Conservation (phyloP, 306 rosid genomes). For the Malus orientalis region DNA sequence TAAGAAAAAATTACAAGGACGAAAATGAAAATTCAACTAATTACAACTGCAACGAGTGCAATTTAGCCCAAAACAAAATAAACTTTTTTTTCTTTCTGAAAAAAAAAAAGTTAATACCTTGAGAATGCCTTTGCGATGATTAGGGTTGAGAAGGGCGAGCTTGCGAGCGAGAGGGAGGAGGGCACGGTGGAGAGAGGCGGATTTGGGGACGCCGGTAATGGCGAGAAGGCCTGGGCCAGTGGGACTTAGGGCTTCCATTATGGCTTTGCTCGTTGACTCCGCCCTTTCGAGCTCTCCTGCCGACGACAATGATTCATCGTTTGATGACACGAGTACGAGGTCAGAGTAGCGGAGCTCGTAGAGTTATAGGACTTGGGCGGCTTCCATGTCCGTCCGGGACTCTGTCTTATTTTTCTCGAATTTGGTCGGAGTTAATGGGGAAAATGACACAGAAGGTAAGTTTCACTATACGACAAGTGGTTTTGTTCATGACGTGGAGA, state of each 20-base stretch:
- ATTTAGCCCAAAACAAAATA: too few species aligned
- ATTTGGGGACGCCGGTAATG: conserved; percentile 28
- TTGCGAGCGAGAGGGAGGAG: conserved; percentile 38
- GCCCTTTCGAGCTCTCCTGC: conserved; percentile 15
- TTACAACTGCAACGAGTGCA: too few species aligned
- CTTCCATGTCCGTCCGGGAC: conserved; percentile 10
- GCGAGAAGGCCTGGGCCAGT: conserved; percentile 38
- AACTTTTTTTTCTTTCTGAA: too few species aligned
- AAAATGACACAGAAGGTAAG: background rate
- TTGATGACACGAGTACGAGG: conserved; percentile 26
- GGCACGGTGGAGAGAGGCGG: conserved; percentile 21
- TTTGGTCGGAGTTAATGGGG: background rate
- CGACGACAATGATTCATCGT: background rate
- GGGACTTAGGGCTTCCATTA: conserved; percentile 45
- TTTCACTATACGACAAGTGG: background rate
- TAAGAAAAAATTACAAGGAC: too few species aligned
- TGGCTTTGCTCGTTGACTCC: conserved; percentile 1
- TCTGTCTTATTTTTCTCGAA: background rate
- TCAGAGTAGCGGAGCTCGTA: conserved; percentile 28
- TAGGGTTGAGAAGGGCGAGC: conserved; percentile 53
- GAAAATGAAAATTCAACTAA: too few species aligned
- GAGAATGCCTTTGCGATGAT: conserved; percentile 48
- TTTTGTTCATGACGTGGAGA: background rate
- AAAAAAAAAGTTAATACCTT: conserved; percentile 32
- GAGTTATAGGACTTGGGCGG: conserved; percentile 5